phyloP scores from a whole-genome alignment of 2,329 filamentous ascomycete genomes.

The Stagonosporopsis chrysanthemi region DNA sequence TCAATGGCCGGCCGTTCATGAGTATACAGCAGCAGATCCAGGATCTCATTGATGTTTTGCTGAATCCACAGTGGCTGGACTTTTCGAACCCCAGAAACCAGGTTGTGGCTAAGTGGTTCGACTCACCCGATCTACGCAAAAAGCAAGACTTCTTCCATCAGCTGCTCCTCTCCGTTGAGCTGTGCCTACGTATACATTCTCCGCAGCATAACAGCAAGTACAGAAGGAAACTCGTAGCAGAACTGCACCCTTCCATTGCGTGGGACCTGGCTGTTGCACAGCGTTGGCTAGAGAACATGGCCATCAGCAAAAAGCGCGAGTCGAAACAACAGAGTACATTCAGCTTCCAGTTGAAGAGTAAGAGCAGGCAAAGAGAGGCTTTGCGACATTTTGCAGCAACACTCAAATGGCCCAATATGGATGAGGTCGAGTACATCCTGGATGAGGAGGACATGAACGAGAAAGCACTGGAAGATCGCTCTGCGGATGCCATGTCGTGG shows the following conservation, averaged over 20 bases:
- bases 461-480: slow-evolving; percentile 63
- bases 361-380: slow-evolving; percentile 72
- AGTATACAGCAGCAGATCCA: slow-evolving; percentile 75
- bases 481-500: slow-evolving; percentile 78
- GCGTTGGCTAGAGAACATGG: slow-evolving; percentile 74
- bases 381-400: slow-evolving; percentile 72
- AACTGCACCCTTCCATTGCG: slow-evolving; percentile 73
- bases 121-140: slow-evolving; percentile 62
- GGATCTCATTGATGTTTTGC: slow-evolving; percentile 73
- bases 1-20: slow-evolving; percentile 62
- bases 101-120: slow-evolving; percentile 76
- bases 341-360: slow-evolving; percentile 69
- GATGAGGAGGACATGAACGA: slow-evolving; percentile 63
- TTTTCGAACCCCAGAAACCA: slow-evolving; percentile 75
- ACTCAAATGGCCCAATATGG: slow-evolving; percentile 80
- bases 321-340: slow-evolving; percentile 57
- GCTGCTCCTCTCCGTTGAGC: slow-evolving; percentile 74
- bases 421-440: slow-evolving; percentile 68
- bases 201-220: slow-evolving; percentile 66
- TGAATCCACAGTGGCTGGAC: slow-evolving; percentile 75
- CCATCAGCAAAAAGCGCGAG: slow-evolving; percentile 66
- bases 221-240: slow-evolving; percentile 68
- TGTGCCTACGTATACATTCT: slow-evolving; percentile 74
- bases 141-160: slow-evolving; percentile 78
- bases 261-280: slow-evolving; percentile 78